Base-by-base conservation (phyloP, 352 stramenopile species). In the Albugo laibachii region DNA sequence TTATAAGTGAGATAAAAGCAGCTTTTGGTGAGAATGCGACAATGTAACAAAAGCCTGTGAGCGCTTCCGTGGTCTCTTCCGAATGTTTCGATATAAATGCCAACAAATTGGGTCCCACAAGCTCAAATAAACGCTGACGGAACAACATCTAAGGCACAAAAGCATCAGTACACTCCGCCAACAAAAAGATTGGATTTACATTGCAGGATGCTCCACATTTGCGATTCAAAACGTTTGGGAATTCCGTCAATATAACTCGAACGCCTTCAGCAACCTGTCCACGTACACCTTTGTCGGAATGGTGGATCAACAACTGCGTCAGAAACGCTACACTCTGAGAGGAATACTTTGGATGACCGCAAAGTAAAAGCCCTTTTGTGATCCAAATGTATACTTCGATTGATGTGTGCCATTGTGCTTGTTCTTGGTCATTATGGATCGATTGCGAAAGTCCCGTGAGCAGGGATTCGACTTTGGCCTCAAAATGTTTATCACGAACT, bases 361-460 rank as follows among this genome's bases (percentile, higher is more conserved):
- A 67, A 49, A 91, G 77, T 37, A 91, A 59, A 16, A 91, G 61
- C 38, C 69, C 78, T 61, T 91, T 91, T 13, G 69, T 61, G 53
- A 85, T 79, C 72, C 74, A 88, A 8, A 73, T 69, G 50, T 91
- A 91, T 45, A 86, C 83, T 51, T 88, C 73, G 45, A 91, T 59
- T 38, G 75, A 73, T 21, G 73, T 61, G 36, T 76, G 56, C 11
- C 78, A 69, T 13, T 75, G 67, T 1, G 45, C 21, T 21, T 75
- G 49, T 12, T 52, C 52, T 43, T 80, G 42, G 87, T 71, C 31
- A 83, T 60, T 40, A 49, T 49, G 2, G 67, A 71, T 39, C 87
- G 65, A 49, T 81, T 85, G 27, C 64, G 57, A 37, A 8, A 31
- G 24, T 31, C 24, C 3, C 8, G 75, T 56, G 2, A 91, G 60